Conservation (phyloP, 2,329 filamentous ascomycete species). For the Davidsoniella australis region DNA sequence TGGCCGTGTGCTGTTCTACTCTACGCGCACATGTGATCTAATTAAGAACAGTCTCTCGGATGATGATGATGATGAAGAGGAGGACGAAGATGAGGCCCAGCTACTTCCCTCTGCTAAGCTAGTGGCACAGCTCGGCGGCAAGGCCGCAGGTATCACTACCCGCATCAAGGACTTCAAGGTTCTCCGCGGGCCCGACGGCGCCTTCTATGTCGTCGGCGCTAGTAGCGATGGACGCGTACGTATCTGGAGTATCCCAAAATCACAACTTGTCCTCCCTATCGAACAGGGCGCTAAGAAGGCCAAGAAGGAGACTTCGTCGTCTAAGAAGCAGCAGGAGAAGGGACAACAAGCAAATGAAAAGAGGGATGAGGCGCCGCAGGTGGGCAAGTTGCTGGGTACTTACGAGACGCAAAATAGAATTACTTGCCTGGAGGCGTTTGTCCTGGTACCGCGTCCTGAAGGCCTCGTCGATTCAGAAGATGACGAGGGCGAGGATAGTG, state of each 20-base stretch:
- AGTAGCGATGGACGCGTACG: conserved; percentile 78
- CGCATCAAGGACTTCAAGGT: conserved; percentile 83
- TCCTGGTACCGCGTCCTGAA: conserved; percentile 57
- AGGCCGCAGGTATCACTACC: conserved; percentile 43
- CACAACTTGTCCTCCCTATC: conserved; percentile 16
- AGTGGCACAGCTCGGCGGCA: conserved; percentile 65
- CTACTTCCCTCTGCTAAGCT: conserved; percentile 42
- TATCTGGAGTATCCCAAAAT: conserved; percentile 47
- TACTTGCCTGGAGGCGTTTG: conserved; percentile 72
- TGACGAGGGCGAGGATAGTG: conserved; percentile 23
- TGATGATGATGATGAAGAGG: conserved; percentile 22
- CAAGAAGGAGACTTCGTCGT: conserved; percentile 15
- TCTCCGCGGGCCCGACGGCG: conserved; percentile 27
- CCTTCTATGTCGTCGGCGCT: conserved; percentile 48
- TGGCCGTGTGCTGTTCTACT: conserved; percentile 70
- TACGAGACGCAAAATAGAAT: conserved; percentile 81
- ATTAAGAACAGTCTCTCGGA: conserved; percentile 16
- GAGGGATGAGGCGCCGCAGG: conserved; percentile 13
- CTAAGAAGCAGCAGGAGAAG: conserved; percentile 13
- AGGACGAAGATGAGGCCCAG: conserved; percentile 20
- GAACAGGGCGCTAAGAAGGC: conserved; percentile 17
- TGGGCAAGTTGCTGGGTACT: conserved; percentile 54
- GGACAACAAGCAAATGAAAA: conserved; percentile 18
- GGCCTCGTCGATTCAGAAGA: conserved; percentile 37
- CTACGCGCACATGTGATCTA: conserved; percentile 39